Percentiles rank a stretch among this genome's conserved stretches.
Conservation (phyloP, 1,139 yeast genomes). For the Sugiyamaella sp. region DNA sequence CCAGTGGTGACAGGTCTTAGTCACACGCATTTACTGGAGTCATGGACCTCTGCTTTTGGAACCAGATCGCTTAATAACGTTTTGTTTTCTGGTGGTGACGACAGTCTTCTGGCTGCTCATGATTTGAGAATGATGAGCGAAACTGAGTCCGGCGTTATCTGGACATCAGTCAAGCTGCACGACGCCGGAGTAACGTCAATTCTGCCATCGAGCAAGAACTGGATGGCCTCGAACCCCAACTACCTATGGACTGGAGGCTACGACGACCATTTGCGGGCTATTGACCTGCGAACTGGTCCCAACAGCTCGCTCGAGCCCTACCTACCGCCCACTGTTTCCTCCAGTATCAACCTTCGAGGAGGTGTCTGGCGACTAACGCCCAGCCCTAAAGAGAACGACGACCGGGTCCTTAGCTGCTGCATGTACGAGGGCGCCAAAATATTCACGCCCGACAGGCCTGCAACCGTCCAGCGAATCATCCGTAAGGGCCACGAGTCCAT, state of each 20-base stretch:
- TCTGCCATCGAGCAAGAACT: conserved; percentile 44
- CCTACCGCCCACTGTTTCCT: conserved; percentile 52
- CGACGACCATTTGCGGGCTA: conserved; percentile 72
- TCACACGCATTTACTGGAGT: conserved; percentile 66
- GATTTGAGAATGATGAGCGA: conserved; percentile 55
- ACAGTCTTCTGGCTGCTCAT: conserved; percentile 71
- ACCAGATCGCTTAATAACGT: conserved; percentile 56
- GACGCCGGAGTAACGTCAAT: conserved; percentile 90
- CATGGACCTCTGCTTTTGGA: conserved; percentile 88
- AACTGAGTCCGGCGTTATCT: conserved; percentile 45
- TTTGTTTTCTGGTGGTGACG: conserved; percentile 91
- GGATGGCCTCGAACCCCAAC: conserved; percentile 45
- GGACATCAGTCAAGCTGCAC: conserved; percentile 65
- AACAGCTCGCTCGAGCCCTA: conserved; percentile 47
- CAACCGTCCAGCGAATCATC: conserved; percentile 51
- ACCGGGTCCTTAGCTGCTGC: conserved; percentile 68
- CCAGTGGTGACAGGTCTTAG: conserved; percentile 24
- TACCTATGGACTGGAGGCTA: conserved; percentile 85
- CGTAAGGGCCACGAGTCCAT: conserved; percentile 83
- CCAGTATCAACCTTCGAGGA: conserved; percentile 68
- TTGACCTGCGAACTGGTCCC: conserved; percentile 67
- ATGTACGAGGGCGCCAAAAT: conserved; percentile 95
- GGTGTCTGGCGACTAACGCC: conserved; percentile 95
- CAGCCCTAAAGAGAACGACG: conserved; percentile 48
- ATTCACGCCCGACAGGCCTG: conserved; percentile 46